phyloP scores from a whole-genome alignment of 495 filamentous ascomycete genomes.

The Talaromyces nanjingensis region DNA sequence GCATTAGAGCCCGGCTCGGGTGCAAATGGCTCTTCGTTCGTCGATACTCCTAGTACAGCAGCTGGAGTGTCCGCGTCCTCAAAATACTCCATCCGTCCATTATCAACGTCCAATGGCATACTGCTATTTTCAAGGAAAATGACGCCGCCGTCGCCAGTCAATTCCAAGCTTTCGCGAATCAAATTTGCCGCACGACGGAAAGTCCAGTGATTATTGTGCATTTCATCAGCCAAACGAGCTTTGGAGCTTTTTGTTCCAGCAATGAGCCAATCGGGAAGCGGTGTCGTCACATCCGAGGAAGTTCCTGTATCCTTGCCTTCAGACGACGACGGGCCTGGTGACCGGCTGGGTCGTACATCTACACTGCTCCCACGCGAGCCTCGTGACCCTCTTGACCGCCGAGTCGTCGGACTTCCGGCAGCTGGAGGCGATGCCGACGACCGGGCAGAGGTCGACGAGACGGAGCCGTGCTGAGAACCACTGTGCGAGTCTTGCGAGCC shows the following conservation, averaged over 20 bases:
- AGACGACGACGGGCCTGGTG: slow-evolving; percentile 20
- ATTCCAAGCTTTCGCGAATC: slow-evolving; percentile 47
- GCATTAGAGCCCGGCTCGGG: slow-evolving; percentile 26
- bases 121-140: slow-evolving; percentile 45
- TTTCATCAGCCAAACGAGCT: slow-evolving; percentile 26
- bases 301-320: slow-evolving; percentile 22
- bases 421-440: slow-evolving; percentile 21
- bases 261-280: slow-evolving; percentile 32
- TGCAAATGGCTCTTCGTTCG: slow-evolving; percentile 32
- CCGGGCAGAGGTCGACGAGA: slow-evolving; percentile 11
- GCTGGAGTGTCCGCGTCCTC: slow-evolving; percentile 24
- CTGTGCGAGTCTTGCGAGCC: not conserved
- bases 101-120: slow-evolving; percentile 24
- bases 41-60: slow-evolving; percentile 31
- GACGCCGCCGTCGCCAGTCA: slow-evolving; percentile 44
- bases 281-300: slow-evolving; percentile 19
- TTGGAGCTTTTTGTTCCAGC: slow-evolving; percentile 25
- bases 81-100: slow-evolving; percentile 23
- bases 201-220: slow-evolving; percentile 35
- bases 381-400: slow-evolving; percentile 12
- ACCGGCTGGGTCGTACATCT: slow-evolving; percentile 17
- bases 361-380: slow-evolving; percentile 23
- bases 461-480: slow-evolving; percentile 12
- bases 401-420: slow-evolving; percentile 10
- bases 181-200: slow-evolving; percentile 52